These are phyloP conservation scores for Evernia prunastri DNA, from an alignment of 495 filamentous ascomycete genomes.

Conservation along the genomic window DNA sequence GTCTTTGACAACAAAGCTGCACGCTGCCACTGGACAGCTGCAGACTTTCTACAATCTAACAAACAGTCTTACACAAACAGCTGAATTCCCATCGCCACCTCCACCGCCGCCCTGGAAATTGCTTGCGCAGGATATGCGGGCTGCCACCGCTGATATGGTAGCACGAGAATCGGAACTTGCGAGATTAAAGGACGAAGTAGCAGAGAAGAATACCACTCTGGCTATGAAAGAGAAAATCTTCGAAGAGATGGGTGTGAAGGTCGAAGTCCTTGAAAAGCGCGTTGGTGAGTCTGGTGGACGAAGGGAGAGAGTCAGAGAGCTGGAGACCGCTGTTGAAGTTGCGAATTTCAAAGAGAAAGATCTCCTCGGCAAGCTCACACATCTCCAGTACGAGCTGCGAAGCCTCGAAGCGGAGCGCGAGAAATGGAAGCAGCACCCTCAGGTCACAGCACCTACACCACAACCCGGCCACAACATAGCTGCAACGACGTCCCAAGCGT, in stretches of 20 bases:
- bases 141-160: conserved; percentile 65
- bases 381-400: conserved; percentile 39
- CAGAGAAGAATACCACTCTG: conserved; percentile 52
- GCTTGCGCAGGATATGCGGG: conserved; percentile 70
- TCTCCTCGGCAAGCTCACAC: conserved; percentile 39
- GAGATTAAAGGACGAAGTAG: conserved; percentile 63
- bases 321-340: conserved; percentile 51
- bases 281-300: conserved; percentile 54
- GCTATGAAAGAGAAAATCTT: conserved; percentile 59
- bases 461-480: conserved; percentile 44
- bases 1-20: conserved; percentile 59
- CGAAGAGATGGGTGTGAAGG: conserved; percentile 75
- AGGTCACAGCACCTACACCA: conserved; percentile 41
- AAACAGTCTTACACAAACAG: conserved; percentile 67
- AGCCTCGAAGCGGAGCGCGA: conserved; percentile 57
- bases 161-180: conserved; percentile 76
- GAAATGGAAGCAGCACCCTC: conserved; percentile 68
- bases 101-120: conserved; percentile 73
- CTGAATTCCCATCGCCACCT: conserved; percentile 67
- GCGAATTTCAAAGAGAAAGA: conserved; percentile 49
- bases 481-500: conserved; percentile 38
- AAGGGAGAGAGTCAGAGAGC: conserved; percentile 51
- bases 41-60: conserved; percentile 68
- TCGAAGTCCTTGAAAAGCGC: conserved; percentile 87
- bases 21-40: conserved; percentile 55